These are phyloP conservation scores for Thelonectria rubi DNA, from an alignment of 2,329 filamentous ascomycete species.

Conservation along the genomic window DNA sequence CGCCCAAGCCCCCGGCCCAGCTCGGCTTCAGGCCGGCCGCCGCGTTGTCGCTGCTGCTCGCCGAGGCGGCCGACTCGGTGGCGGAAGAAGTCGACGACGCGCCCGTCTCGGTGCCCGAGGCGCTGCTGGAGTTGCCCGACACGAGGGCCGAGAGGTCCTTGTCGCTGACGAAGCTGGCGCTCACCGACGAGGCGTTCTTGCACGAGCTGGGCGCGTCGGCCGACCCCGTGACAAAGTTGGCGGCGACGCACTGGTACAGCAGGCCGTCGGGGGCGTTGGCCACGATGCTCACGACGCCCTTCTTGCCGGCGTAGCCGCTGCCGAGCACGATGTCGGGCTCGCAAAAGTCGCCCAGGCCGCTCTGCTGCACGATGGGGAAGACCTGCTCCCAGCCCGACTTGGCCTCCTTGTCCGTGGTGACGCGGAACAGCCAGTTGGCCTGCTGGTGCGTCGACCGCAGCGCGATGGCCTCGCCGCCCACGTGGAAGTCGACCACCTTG, in stretches of 20 bases:
- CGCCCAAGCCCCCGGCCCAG: conserved; percentile 37
- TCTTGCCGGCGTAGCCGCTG: conserved; percentile 60
- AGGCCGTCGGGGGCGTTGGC: conserved; percentile 63
- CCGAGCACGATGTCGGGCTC: conserved; percentile 59
- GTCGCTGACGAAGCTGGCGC: conserved; percentile 46
- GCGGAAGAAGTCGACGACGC: conserved; percentile 25
- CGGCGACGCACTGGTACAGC: conserved; percentile 64
- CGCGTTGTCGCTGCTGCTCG: conserved; percentile 35
- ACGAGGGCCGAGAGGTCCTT: conserved; percentile 48
- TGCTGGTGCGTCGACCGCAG: conserved; percentile 60
- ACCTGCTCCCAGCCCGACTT: conserved; percentile 63
- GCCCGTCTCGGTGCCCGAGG: conserved; percentile 3
- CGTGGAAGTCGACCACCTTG: conserved; percentile 65
- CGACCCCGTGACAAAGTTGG: conserved; percentile 63
- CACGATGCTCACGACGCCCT: conserved; percentile 63
- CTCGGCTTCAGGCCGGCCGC: conserved; percentile 37
- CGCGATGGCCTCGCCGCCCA: conserved; percentile 63
- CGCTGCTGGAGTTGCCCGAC: conserved; percentile 14
- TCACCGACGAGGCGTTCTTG: conserved; percentile 49
- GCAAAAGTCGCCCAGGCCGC: conserved; percentile 64
- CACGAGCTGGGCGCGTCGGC: conserved; percentile 45
- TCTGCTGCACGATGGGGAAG: conserved; percentile 63
- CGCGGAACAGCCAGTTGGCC: conserved; percentile 66
- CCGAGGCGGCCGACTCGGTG: conserved; percentile 34
- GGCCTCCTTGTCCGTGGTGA: conserved; percentile 60